phyloP scores from a whole-genome alignment of 106 monocot genomes.

The Alisma plantagoaquatica region DNA sequence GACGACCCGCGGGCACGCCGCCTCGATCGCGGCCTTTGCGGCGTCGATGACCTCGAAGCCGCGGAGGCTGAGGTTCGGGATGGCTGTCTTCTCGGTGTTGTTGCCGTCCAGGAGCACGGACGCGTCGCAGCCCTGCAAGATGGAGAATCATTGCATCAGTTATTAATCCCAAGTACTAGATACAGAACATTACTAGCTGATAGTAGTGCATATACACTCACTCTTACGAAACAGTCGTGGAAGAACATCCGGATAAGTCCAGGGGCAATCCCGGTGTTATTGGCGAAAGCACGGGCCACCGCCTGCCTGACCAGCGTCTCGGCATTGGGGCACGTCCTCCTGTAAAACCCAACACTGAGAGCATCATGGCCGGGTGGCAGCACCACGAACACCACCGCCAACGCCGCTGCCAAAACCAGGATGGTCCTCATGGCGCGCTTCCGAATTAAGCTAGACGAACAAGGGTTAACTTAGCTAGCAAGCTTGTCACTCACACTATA shows the following conservation, averaged over 20 bases:
- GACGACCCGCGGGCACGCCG: constrained; percentile 17
- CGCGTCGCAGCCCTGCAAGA: constrained; percentile 16
- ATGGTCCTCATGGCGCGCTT: not conserved
- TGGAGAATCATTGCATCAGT: no score
- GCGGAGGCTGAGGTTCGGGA: constrained; percentile 10
- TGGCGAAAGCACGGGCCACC: constrained; percentile 25
- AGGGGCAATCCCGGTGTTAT: constrained; percentile 29
- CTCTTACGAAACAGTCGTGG: constrained; percentile 66
- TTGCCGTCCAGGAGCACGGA: constrained; percentile 10
- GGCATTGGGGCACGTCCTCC: constrained; percentile 27
- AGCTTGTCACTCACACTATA: no score
- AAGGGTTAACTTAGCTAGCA: no score
- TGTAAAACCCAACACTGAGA: constrained; percentile 45
- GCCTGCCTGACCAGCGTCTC: constrained; percentile 33
- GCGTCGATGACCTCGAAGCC: constrained; percentile 20
- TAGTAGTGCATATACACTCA: not conserved
- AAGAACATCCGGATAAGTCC: constrained; percentile 60
- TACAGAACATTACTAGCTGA: not conserved
- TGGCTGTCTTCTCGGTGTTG: constrained; percentile 6
- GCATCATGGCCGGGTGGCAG: not conserved
- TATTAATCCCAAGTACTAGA: not conserved
- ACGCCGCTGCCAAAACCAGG: not conserved
- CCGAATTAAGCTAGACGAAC: no score
- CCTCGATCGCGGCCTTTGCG: constrained; percentile 20
- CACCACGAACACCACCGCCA: not conserved